Base-by-base conservation (phyloP, 805 yeast genomes). In the Cyberlindnera sargentensis region DNA sequence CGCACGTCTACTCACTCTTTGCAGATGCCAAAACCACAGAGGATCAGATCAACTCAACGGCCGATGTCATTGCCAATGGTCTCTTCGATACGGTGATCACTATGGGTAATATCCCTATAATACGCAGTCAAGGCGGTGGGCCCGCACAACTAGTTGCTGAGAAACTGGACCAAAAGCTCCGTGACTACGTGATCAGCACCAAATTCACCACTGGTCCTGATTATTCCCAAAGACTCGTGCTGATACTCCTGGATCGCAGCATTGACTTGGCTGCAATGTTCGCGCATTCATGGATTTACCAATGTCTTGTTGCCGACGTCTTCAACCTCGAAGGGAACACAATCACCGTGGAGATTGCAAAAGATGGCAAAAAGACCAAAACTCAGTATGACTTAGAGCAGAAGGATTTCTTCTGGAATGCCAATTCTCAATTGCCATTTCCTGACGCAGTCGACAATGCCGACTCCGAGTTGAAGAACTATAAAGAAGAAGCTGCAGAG, bases 381-480 rank as follows among this genome's bases (percentile, higher is more conserved):
- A 82, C 82, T 51, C 74, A 78, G 48, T 84, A 83, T 61, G 99
- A 93, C 60, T 74, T 93, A 37, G 99, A 91, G 56, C 96, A 96
- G 28, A 76, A 78, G 45, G 99, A 93, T 67, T 86, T 85, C 60
- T 93, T 93, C 66, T 93, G 99, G 99, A 68, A 65, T 49, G 72
- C 74, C 48, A 90, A 93, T 64, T 73, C 95, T 9, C 83, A 83
- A 40, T 67, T 87, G 45, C 98, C 99, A 33, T 93, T 93, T 70
- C 99, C 99, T 1, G 97, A 91, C 60, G 98, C 95, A n/a, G 99
- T 95, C 31, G 99, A 93, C 62, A 87, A 87, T 63, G 95, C 95
- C 23, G 98, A 93, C 58, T 65, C 73, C 27, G 97, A 88, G 46
- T 71, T 90, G 47, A 78, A 82, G 46, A 71, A 73, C 43, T 93